Conservation (phyloP, 192 early-diverging fungal genomes). For the Diversispora eburnea region DNA sequence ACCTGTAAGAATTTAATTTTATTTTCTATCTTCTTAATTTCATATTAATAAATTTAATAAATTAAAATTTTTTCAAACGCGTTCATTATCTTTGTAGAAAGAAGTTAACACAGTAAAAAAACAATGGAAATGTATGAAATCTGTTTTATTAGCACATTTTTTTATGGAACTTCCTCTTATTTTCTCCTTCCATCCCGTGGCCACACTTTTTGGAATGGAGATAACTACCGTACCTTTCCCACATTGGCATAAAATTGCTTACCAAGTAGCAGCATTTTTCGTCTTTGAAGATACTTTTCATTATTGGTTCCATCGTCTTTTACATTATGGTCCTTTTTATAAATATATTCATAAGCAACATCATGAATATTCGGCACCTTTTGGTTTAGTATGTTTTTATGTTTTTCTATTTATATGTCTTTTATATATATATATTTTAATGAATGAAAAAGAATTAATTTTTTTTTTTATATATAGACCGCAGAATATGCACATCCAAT, state of each 20-base stretch:
- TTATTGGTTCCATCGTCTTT: conserved; percentile 84
- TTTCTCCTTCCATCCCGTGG: conserved; percentile 81
- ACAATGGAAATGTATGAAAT: conserved; percentile 70
- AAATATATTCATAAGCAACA: conserved; percentile 92
- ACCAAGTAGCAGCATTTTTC: conserved; percentile 73
- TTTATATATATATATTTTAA: background rate
- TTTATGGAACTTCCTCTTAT: conserved; percentile 85
- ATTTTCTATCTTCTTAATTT: background rate
- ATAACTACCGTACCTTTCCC: conserved; percentile 83
- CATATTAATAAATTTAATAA: background rate
- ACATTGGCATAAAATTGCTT: conserved; percentile 55
- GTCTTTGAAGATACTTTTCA: conserved; percentile 88
- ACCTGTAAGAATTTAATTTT: conserved; percentile 40
- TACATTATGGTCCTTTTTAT: conserved; percentile 87
- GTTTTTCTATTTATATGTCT: too few relatives aligned
- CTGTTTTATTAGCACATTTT: conserved; percentile 76
- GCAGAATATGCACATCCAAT: conserved; percentile 90
- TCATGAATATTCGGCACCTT: conserved; percentile 87
- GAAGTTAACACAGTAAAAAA: conserved; percentile 61
- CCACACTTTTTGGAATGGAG: conserved; percentile 78
- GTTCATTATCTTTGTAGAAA: conserved; percentile 39
- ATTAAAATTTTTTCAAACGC: background rate
- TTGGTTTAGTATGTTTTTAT: conserved; percentile 56
- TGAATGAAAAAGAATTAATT: background rate
- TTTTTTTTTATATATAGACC: conserved; percentile 28